These are phyloP conservation scores for Heterobasidion occidentale DNA, from an alignment of 1,284 basidiomycete species.

Conservation along the genomic window DNA sequence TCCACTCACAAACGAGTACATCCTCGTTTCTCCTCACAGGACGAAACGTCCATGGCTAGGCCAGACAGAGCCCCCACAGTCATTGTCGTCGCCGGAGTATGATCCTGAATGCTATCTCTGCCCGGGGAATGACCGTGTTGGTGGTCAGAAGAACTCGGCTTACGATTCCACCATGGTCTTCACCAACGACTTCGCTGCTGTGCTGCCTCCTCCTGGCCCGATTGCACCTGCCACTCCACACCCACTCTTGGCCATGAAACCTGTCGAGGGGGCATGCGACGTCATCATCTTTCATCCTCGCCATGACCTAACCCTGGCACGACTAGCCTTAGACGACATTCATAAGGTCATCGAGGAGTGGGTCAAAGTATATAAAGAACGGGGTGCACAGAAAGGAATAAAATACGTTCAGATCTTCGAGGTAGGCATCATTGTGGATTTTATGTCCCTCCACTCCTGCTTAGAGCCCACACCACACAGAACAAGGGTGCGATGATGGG, in stretches of 20 bases:
- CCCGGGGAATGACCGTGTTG: slow-evolving; percentile 80
- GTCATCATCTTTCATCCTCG: slow-evolving; percentile 87
- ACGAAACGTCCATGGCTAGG: slow-evolving; percentile 82
- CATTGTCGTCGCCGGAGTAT: slow-evolving; percentile 51
- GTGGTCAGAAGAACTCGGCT: slow-evolving; percentile 62
- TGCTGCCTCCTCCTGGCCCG: slow-evolving; percentile 56
- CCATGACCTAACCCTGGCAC: slow-evolving; percentile 87
- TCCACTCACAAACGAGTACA: slow-evolving; percentile 69
- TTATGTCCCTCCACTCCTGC: neutral
- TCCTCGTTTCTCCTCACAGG: slow-evolving; percentile 82
- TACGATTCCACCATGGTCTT: slow-evolving; percentile 74
- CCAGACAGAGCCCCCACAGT: slow-evolving; percentile 66
- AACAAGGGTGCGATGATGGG: slow-evolving; percentile 97
- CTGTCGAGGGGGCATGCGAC: slow-evolving; percentile 81
- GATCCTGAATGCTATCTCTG: slow-evolving; percentile 87
- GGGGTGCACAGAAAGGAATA: slow-evolving; percentile 60
- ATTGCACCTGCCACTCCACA: slow-evolving; percentile 39
- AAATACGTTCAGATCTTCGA: slow-evolving; percentile 88
- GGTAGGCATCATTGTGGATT: slow-evolving; percentile 28
- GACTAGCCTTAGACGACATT: slow-evolving; percentile 59
- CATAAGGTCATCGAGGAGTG: slow-evolving; percentile 70
- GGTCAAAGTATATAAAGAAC: slow-evolving; percentile 56
- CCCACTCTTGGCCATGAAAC: slow-evolving; percentile 61
- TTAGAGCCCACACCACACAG: slow-evolving; percentile 27
- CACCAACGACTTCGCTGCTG: slow-evolving; percentile 83